Conservation (phyloP, 192 early-diverging fungal species). For the Backusella mclennaniae region DNA sequence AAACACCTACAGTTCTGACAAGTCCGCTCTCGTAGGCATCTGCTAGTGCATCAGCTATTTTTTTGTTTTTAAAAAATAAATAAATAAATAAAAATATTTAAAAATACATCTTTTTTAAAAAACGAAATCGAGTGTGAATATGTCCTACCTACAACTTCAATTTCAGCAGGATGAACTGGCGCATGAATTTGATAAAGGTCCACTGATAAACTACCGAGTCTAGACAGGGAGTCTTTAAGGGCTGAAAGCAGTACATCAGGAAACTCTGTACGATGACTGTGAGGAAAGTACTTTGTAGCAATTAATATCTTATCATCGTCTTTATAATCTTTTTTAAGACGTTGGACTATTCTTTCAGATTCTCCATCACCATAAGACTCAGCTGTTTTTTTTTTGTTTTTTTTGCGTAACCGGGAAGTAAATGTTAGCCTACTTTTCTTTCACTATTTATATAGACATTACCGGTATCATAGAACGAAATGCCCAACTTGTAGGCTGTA, state of each 20-base stretch:
- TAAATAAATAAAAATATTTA: not conserved
- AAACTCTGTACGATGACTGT: constrained; percentile 35
- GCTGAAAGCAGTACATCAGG: constrained; percentile 42
- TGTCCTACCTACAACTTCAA: constrained; percentile 48
- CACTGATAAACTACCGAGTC: constrained; percentile 40
- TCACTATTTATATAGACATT: not conserved
- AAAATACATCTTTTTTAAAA: not conserved
- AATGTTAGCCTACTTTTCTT: not conserved
- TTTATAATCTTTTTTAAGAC: constrained; percentile 28
- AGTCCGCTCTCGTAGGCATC: constrained; percentile 45
- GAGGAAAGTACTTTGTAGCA: constrained; percentile 51
- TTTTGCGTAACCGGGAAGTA: not conserved
- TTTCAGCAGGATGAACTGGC: constrained; percentile 40
- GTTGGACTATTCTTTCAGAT: constrained; percentile 41
- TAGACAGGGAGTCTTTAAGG: constrained; percentile 45
- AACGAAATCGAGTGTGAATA: not conserved
- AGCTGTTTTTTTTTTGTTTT: constrained; percentile 17
- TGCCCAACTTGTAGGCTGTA: constrained; percentile 28
- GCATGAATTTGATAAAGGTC: constrained; percentile 55
- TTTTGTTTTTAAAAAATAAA: not conserved
- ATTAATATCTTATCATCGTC: constrained; percentile 35
- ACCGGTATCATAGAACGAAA: constrained; percentile 51
- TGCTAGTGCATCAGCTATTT: constrained; percentile 43
- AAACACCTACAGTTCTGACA: constrained; percentile 49
- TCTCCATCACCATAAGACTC: constrained; percentile 50